phyloP scores from a whole-genome alignment of 1,284 basidiomycete species.

The Ustilago nuda region DNA sequence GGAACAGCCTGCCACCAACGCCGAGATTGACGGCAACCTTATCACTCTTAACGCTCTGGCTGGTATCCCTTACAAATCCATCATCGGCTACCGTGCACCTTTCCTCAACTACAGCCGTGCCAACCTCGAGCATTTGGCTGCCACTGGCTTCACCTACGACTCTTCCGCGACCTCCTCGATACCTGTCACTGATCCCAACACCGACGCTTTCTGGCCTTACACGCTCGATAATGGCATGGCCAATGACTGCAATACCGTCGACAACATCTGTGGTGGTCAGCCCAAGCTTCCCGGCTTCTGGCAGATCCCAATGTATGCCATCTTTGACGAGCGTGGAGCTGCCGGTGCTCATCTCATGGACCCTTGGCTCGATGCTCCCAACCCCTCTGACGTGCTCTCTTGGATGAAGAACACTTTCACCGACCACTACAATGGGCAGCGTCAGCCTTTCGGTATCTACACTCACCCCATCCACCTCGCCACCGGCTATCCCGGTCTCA shows the following conservation, averaged over 20 bases:
- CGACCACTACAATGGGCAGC: slow-evolving; percentile 75
- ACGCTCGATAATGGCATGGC: slow-evolving; percentile 77
- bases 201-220: slow-evolving; percentile 75
- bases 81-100: slow-evolving; percentile 82
- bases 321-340: slow-evolving; percentile 53
- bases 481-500: slow-evolving; percentile 70
- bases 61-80: slow-evolving; percentile 79
- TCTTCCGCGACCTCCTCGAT: slow-evolving; percentile 77
- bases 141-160: slow-evolving; percentile 78
- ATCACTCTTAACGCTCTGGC: slow-evolving; percentile 82
- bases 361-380: slow-evolving; percentile 77
- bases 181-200: slow-evolving; percentile 77
- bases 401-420: slow-evolving; percentile 83
- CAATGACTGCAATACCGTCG: slow-evolving; percentile 78
- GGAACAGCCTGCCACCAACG: slow-evolving; percentile 73
- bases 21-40: slow-evolving; percentile 79
- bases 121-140: slow-evolving; percentile 75
- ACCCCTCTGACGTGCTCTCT: slow-evolving; percentile 72
- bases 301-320: slow-evolving; percentile 62
- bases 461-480: slow-evolving; percentile 84
- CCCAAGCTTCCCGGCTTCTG: slow-evolving; percentile 77
- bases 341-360: slow-evolving; percentile 77
- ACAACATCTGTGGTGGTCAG: slow-evolving; percentile 76
- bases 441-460: slow-evolving; percentile 84
- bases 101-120: slow-evolving; percentile 78